Evolutionary conservation across 331 rosid genomes (phyloP), one percentile per base, ranked within the genome.

Genomic region (Acacia concinna): DNA sequence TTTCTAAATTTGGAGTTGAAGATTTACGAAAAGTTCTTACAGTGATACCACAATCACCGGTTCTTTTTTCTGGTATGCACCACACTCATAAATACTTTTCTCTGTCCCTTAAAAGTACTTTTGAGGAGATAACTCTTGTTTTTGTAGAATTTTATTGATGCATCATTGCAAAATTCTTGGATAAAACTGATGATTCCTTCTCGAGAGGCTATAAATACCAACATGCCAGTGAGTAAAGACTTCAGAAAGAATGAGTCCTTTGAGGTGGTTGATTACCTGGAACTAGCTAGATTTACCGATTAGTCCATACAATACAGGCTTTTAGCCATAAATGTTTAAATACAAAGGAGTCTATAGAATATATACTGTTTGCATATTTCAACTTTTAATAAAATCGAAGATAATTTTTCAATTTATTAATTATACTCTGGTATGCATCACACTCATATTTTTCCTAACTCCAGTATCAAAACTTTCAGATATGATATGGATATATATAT

Each of bases 31-130:
- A 84, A 82, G 89, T 84, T 81, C 97, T 94, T 25, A 88, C 95
- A 31, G 88, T 94, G 88, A 94, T 92, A 81, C 98, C 98, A 15
- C 98, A 92, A 73, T 86, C 98, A 11, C 98, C 97, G 0, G 90
- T 92, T 78, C 92, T 94, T 66, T 94, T 92, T 82, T 94, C 98
- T 17, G 98, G 98, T 91, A 82, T 81, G 84, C 80, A 44, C 71
- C 49, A 18, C 13, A 6, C 63, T 54, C 54, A 31, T 37, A 73
- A 82, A 37, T 56, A 13, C 69, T 62, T 27, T 27, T 83, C 28
- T 86, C 18, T 75, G 47, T 30, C 51, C n/a, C 30, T n/a, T 54
- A n/a, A n/a, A n/a, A n/a, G n/a, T n/a, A n/a, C n/a, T n/a, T n/a
- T n/a, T n/a, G n/a, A n/a, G n/a, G n/a, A n/a, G n/a, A n/a, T n/a